phyloP scores from a whole-genome alignment of 2,329 filamentous ascomycete genomes.

The Truncatella angustata region DNA sequence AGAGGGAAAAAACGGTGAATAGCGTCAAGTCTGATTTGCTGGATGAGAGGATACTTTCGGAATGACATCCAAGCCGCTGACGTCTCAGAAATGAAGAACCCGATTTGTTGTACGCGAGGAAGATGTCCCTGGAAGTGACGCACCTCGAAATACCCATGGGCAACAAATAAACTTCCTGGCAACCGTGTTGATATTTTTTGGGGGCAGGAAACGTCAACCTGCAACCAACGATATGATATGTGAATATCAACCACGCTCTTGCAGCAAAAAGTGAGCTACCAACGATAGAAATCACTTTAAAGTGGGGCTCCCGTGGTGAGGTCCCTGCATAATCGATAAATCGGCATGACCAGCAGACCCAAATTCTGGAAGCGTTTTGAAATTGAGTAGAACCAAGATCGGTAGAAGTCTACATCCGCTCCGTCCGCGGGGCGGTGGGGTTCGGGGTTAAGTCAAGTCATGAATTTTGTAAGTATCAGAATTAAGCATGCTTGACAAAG shows the following conservation, averaged over 20 bases:
- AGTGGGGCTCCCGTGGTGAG: background rate
- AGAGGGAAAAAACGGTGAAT: background rate
- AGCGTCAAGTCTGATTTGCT: background rate
- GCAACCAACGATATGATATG: background rate
- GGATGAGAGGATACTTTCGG: background rate
- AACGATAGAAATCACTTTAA: background rate
- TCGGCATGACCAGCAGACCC: too few species aligned
- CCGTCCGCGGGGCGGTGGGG: too few species aligned
- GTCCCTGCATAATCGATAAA: constrained; percentile 4
- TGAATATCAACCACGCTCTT: background rate
- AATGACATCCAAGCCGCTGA: background rate
- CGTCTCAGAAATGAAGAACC: background rate
- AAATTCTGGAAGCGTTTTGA: too few species aligned
- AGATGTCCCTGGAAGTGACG: background rate
- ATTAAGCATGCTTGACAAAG: too few species aligned
- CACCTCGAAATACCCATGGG: background rate
- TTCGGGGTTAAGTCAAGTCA: too few species aligned
- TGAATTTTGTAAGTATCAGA: too few species aligned
- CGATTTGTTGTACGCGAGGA: background rate
- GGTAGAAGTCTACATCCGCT: too few species aligned
- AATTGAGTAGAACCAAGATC: too few species aligned
- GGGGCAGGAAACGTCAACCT: background rate
- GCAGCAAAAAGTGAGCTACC: background rate
- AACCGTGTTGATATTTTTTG: background rate
- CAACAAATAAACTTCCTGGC: background rate